Evolutionary conservation across 805 yeast species (phyloP).

Genomic region (Wickerhamiella bombiphila): DNA sequence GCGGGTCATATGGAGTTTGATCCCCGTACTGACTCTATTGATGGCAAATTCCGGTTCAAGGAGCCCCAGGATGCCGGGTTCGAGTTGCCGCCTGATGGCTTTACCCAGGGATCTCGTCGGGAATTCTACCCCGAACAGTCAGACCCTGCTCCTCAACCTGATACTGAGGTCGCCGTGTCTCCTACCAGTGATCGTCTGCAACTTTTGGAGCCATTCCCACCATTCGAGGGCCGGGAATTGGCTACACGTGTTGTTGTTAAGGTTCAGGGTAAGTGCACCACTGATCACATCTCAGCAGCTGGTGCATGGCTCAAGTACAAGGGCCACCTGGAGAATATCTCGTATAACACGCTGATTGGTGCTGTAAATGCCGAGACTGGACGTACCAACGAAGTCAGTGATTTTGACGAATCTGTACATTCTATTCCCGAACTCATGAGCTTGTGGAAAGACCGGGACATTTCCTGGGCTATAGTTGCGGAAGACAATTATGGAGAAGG

Average conservation of each 20-base stretch:
- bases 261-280: constrained; percentile 96
- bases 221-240: constrained; percentile 80
- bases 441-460: constrained; percentile 73
- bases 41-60: constrained; percentile 56
- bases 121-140: constrained; percentile 62
- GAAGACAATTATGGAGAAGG: constrained; percentile 99
- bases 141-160: constrained; percentile 51
- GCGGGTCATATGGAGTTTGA: constrained; percentile 87
- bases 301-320: constrained; percentile 98
- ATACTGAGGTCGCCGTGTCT: constrained; percentile 51
- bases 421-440: constrained; percentile 94
- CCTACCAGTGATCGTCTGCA: constrained; percentile 88
- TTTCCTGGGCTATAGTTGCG: constrained; percentile 92
- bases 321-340: constrained; percentile 92
- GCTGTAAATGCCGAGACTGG: constrained; percentile 96
- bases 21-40: constrained; percentile 77
- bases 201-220: constrained; percentile 70
- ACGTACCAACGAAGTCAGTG: constrained; percentile 82
- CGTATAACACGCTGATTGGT: constrained; percentile 89
- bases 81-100: constrained; percentile 72
- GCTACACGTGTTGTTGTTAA: constrained; percentile 63
- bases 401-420: constrained; percentile 54
- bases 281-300: constrained; percentile 97
- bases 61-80: constrained; percentile 59
- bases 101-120: constrained; percentile 48